Conservation (phyloP, 1,284 basidiomycete species). For the Austroboletus novae-zelandiae region DNA sequence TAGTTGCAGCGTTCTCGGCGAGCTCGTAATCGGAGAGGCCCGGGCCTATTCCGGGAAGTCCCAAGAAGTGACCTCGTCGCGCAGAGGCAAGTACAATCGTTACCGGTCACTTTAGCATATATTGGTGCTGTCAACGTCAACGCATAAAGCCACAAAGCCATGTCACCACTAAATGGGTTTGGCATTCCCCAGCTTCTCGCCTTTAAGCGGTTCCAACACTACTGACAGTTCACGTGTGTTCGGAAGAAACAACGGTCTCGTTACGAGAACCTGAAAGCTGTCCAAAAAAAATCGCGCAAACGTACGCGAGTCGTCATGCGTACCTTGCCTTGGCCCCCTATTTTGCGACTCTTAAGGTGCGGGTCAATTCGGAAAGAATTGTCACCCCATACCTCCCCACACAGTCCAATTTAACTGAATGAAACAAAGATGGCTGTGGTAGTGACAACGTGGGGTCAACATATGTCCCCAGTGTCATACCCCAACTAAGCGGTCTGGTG, state of each 20-base stretch:
- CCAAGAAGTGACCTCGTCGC: background rate
- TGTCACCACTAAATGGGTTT: background rate
- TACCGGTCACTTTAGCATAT: background rate
- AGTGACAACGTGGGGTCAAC: background rate
- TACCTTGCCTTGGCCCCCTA: background rate
- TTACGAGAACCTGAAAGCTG: background rate
- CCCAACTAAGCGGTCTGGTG: too few species aligned
- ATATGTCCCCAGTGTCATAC: too few species aligned
- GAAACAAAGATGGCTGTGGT: background rate
- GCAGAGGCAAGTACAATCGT: background rate
- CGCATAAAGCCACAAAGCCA: background rate
- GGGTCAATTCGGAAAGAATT: background rate
- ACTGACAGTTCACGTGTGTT: background rate
- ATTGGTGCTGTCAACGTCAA: constrained; percentile 1
- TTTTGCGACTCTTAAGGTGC: background rate
- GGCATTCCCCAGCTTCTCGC: background rate
- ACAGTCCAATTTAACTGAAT: background rate
- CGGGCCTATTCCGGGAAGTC: constrained; percentile 3
- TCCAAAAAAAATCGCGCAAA: background rate
- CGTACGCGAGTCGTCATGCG: background rate
- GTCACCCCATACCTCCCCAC: background rate
- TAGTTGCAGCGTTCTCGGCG: background rate
- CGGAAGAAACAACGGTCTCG: background rate
- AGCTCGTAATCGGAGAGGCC: constrained; percentile 2
- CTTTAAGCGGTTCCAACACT: background rate